Base-by-base conservation (phyloP, 164 flowering plant species). In the Platanus orientalis region DNA sequence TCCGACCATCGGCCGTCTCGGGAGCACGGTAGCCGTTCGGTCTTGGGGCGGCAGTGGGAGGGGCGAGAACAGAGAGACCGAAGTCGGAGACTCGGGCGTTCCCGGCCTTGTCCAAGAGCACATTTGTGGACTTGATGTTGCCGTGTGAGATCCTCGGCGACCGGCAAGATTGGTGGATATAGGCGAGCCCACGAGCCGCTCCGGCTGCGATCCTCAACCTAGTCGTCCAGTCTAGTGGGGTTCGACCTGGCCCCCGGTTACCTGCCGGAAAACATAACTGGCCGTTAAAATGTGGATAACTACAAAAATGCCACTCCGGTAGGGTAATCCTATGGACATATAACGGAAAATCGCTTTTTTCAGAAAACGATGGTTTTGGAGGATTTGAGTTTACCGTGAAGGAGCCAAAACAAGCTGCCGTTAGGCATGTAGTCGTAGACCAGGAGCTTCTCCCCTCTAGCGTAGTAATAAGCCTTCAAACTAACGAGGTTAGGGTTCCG, bases 391-490 rank as follows among this genome's bases (percentile, higher is more conserved):
- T 54, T 83, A 92, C 98, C 98, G 62, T 92, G 96, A 52, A 92
- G 98, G n/a, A 89, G 90, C 79, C 90, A 83, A 48, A 83, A 92
- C 73, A 92, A 71, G 74, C 85, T 89, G 0, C 87, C 90, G 62
- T 84, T 82, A 49, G 84, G 81, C 88, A 87, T 81, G 83, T 77
- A 92, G 17, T 89, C 96, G 60, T 77, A 83, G 30, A 92, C 94
- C 76, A 92, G 61, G 57, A 92, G 67, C 78, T 89, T 92, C 83
- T 92, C 98, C 30, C 89, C 96, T 51, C 83, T 75, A 1, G 96
- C 90, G 49, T 75, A 83, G 45, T 89, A 92, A 63, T 82, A 92
- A 32, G 98, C 98, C 67, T 71, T 80, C 67, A 92, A 68, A 20
- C 76, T 64, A 23, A 89, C 94, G 45, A 92, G 60, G 68, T 92